Base-by-base conservation (phyloP, 768 basidiomycete genomes). In the Lentinus tigrinus region DNA sequence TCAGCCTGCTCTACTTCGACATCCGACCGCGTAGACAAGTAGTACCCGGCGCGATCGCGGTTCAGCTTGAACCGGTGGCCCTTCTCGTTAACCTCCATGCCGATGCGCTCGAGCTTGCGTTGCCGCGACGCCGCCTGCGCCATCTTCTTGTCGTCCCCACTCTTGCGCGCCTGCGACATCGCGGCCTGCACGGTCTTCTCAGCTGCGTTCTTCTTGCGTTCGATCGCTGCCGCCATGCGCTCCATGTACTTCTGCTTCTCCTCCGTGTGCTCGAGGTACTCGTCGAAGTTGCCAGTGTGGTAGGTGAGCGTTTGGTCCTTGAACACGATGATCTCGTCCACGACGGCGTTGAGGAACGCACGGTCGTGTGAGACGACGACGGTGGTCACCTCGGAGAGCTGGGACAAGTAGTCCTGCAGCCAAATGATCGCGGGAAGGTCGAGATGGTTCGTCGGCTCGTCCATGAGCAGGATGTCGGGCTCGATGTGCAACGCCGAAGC, bases 401-500 rank as follows among this genome's bases (percentile, higher is more conserved):
- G 39, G 51, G 42, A 38, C 6, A 62, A 40, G 53, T 61, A 56
- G 42, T 61, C 60, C 40, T 61, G 55, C 8, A 61, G 55, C 60
- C 60, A 61, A 24, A 61, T 52, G 73, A 99, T 99, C 21, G 93
- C 95, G 63, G 84, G 88, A 93, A 97, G 95, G 71, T 97, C 95
- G 81, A 97, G 84, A 74, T 98, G 95, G 72, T 97, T 98, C 36
- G 95, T 98, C 49, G 95, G 94, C 74, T 96, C 93, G 72, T 95
- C 94, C 39, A 95, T 83, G 19, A 97, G 78, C 24, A 98, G 81
- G 70, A 98, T 87, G 74, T 97, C 47, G 95, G 96, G 72, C 92
- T 91, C 69, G 81, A 74, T 96, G 91, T 44, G 96, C 89, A 71
- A 96, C 96, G 10, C 98, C 93, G 63, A 98, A 93, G 60, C 93